These are phyloP conservation scores for Dendrobium huoshanense DNA, from an alignment of 106 monocot genomes.

Conservation along the genomic window DNA sequence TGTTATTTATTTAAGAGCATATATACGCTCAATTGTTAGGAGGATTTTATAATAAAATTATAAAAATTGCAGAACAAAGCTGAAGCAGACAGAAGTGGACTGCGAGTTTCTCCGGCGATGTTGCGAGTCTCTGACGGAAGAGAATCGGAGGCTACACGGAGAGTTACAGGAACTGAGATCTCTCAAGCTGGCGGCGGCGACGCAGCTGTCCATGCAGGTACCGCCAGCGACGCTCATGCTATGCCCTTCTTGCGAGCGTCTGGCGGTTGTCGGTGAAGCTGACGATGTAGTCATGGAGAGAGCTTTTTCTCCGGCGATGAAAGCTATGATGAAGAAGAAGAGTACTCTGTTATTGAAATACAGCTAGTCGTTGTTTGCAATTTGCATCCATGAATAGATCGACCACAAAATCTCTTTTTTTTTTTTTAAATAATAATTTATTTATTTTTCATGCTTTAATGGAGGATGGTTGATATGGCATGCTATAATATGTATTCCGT, in stretches of 20 bases:
- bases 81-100: slow-evolving; percentile 31
- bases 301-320: neutral
- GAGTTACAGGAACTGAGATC: slow-evolving; percentile 50
- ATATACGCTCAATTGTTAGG: neutral
- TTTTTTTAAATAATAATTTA: too few relatives aligned
- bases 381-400: too few relatives aligned
- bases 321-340: neutral
- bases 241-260: slow-evolving; percentile 44
- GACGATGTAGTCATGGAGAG: neutral
- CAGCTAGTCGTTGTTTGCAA: too few relatives aligned
- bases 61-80: slow-evolving; percentile 14
- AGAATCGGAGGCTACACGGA: slow-evolving; percentile 29
- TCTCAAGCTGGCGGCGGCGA: slow-evolving; percentile 23
- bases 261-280: neutral
- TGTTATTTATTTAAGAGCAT: neutral
- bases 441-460: too few relatives aligned
- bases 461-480: too few relatives aligned
- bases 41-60: neutral
- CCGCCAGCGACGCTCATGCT: slow-evolving; percentile 12
- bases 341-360: too few relatives aligned
- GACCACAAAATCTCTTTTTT: too few relatives aligned
- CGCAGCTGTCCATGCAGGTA: slow-evolving; percentile 12
- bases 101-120: slow-evolving; percentile 25
- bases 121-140: slow-evolving; percentile 27
- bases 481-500: too few relatives aligned